These are phyloP conservation scores for Blastobotrys muscicola DNA, from an alignment of 805 yeast species.

Conservation along the genomic window DNA sequence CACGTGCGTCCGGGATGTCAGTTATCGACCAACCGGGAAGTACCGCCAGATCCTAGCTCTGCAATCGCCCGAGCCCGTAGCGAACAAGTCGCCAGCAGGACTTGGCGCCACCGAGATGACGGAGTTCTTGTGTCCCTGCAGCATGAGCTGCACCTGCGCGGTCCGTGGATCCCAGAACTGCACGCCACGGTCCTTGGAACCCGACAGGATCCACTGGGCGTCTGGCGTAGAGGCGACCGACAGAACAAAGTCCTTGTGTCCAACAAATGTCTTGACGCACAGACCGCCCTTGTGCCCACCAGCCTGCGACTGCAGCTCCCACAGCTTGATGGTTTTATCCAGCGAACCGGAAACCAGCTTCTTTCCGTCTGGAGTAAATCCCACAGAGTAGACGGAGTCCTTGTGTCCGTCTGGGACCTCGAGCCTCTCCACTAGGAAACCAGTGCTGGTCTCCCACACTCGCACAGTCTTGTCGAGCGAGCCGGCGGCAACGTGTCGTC, in stretches of 20 bases:
- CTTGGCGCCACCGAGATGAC: conserved; percentile 92
- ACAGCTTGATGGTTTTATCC: conserved; percentile 90
- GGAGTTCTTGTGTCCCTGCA: conserved; percentile 94
- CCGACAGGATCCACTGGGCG: conserved; percentile 82
- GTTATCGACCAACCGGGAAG: conserved; percentile 14
- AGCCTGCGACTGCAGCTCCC: conserved; percentile 65
- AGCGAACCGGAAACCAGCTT: conserved; percentile 92
- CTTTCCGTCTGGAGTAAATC: conserved; percentile 82
- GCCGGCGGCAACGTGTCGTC: conserved; percentile 90
- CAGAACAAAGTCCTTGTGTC: conserved; percentile 92
- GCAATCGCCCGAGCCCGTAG: conserved; percentile 96
- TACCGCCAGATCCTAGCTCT: conserved; percentile 93
- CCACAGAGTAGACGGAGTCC: conserved; percentile 92
- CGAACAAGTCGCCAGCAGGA: conserved; percentile 80
- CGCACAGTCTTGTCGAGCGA: conserved; percentile 90
- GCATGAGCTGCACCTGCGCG: conserved; percentile 88
- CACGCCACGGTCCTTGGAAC: conserved; percentile 95
- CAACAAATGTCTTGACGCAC: conserved; percentile 88
- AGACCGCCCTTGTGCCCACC: conserved; percentile 33
- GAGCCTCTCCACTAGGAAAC: conserved; percentile 82
- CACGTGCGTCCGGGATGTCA: too few relatives aligned
- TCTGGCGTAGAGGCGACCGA: conserved; percentile 92
- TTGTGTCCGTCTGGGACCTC: conserved; percentile 94
- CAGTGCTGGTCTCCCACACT: conserved; percentile 93
- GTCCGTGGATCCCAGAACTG: conserved; percentile 91